Base-by-base conservation (phyloP, 495 filamentous ascomycete species). In the Viridothelium virens region DNA sequence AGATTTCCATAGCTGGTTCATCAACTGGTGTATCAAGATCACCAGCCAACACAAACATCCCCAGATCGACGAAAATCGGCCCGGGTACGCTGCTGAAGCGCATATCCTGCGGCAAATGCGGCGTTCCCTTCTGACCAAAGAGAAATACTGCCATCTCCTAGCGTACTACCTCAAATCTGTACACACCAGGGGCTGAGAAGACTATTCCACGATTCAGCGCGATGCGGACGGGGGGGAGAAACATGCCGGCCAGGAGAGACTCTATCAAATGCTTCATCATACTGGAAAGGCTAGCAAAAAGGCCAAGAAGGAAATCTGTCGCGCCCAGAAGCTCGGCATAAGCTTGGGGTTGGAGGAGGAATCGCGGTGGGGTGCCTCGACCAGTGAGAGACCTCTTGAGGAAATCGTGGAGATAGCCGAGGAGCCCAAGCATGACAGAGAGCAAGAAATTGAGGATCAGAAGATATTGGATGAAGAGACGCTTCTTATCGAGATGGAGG, bases 1-100 rank as follows among this genome's bases (percentile, higher is more conserved):
- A 18, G 53, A 59, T 36, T 59, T 59, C 53, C 31, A 59, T 4
- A 7, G 5, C 5, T 59, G 53, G 53, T 59, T 59, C 31, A 59
- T 59, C 5, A 59, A 59, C 31, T 59, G 53, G 53, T 59, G 53
- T 14, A 59, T 59, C 53, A 59, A 36, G 36, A 36, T 59, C 31
- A 14, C 53, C 53, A 36, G 31, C 53, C 18, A 59, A 9, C 53
- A 59, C 4, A 0, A 33, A 0, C 7, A 59, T 0, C 53, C 53
- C 53, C 25, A 33, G 6, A 14, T 6, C 31, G 53, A 59, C 31
- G 0, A 11, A 3, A 2, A 7, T 9, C 18, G 1, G 5, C 53
- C 53, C 2, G 53, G 53, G 0, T 33, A 34, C 53, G 3, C 3
- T 7, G 11, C 18, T 31, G 53, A 59, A 31, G 25, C 7, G 53